These are phyloP conservation scores for Neopestalotiopsis rosae DNA, from an alignment of 2,329 filamentous ascomycete genomes.

Conservation along the genomic window DNA sequence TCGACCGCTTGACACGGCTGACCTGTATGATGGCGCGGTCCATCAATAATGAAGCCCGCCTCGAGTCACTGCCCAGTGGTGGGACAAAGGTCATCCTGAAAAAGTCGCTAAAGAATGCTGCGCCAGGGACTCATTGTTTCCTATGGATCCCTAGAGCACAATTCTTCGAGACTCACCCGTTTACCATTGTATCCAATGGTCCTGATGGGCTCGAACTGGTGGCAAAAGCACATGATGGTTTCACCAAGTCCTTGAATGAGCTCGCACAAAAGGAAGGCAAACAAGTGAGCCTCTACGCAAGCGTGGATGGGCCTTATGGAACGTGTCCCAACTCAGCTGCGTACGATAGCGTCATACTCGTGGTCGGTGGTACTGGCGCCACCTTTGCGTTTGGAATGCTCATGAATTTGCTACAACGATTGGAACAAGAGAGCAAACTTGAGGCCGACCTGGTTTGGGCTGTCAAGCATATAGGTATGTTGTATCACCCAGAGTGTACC, in stretches of 20 bases:
- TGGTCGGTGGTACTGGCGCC: neutral
- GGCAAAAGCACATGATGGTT: neutral
- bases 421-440: neutral
- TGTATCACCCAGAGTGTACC: neutral
- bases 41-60: neutral
- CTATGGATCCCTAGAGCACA: neutral
- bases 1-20: slow-evolving; percentile 71
- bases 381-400: neutral
- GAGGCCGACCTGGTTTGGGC: neutral
- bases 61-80: neutral
- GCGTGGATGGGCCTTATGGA: neutral
- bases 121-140: neutral
- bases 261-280: neutral
- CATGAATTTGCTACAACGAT: neutral
- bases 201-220: neutral
- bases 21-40: slow-evolving; percentile 62
- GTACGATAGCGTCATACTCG: neutral
- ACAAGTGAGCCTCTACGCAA: neutral
- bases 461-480: neutral
- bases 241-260: neutral
- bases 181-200: neutral
- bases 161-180: neutral
- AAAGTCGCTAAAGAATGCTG: neutral
- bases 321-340: neutral
- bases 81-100: neutral